These are phyloP conservation scores for Skeletonema costatum DNA, from an alignment of 108 stramenopile species.

Conservation along the genomic window DNA sequence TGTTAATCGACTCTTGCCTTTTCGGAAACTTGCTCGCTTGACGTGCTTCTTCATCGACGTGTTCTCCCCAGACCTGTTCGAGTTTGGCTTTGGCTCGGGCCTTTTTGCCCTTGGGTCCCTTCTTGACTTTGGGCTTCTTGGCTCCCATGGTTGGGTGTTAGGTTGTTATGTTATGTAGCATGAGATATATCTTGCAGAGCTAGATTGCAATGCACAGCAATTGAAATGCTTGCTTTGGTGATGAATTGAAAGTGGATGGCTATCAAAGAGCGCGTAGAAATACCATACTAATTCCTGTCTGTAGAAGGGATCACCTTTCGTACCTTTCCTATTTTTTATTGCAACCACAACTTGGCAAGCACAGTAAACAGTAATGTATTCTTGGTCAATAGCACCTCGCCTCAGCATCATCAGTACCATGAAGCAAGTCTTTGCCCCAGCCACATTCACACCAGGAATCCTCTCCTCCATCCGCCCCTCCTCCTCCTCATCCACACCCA, in stretches of 20 bases:
- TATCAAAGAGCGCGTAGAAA: neutral
- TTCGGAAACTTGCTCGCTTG: slow-evolving; percentile 29
- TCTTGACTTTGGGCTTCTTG: slow-evolving; percentile 41
- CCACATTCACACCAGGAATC: slow-evolving; percentile 33
- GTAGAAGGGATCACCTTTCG: too few species aligned
- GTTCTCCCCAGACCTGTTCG: slow-evolving; percentile 85
- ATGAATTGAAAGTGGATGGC: neutral
- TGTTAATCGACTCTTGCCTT: slow-evolving; percentile 63
- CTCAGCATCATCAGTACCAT: too few species aligned
- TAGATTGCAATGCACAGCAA: neutral
- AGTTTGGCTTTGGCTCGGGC: slow-evolving; percentile 87
- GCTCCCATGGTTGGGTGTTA: slow-evolving; percentile 1
- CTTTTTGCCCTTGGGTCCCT: slow-evolving; percentile 86
- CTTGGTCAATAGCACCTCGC: too few species aligned
- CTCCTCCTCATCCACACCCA: neutral
- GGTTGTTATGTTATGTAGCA: neutral
- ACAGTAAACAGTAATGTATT: too few species aligned
- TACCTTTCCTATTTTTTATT: too few species aligned
- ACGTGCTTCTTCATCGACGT: slow-evolving; percentile 50
- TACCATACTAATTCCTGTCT: neutral
- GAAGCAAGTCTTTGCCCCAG: slow-evolving; percentile 45
- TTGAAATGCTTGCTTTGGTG: neutral
- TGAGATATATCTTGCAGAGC: neutral
- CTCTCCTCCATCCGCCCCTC: slow-evolving; percentile 13
- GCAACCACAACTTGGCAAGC: slow-evolving; percentile 2